Conservation (phyloP, 2,329 filamentous ascomycete genomes). For the Ophiocordyceps unilateralis region DNA sequence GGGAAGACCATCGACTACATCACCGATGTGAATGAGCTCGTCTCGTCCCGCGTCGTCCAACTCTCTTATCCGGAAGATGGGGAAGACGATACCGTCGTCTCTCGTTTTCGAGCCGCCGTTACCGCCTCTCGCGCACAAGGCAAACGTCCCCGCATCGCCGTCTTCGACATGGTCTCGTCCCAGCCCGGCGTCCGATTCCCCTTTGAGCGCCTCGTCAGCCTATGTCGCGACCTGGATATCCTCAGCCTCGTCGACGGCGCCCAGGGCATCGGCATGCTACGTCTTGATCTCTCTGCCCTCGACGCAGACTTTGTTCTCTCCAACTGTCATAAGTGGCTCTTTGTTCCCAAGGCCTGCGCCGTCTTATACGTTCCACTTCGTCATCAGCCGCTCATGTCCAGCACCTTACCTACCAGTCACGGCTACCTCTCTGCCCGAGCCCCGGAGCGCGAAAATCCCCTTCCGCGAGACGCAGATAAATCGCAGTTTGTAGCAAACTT, state of each 20-base stretch:
- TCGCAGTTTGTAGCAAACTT: background rate
- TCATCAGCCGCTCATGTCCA: background rate
- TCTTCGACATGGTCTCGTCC: background rate
- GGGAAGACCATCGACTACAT: background rate
- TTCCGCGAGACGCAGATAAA: background rate
- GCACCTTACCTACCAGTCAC: background rate
- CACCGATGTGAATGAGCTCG: background rate
- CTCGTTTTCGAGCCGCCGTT: background rate
- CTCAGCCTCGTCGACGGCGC: background rate
- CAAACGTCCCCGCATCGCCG: background rate
- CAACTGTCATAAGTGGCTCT: constrained; percentile 1
- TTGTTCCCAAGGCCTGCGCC: background rate
- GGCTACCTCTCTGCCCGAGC: background rate
- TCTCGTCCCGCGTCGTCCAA: background rate
- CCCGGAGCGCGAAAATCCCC: background rate
- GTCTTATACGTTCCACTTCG: background rate
- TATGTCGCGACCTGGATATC: background rate
- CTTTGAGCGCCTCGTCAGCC: background rate
- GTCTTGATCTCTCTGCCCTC: background rate
- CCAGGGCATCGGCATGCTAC: background rate
- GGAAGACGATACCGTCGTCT: background rate
- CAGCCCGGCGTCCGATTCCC: constrained; percentile 1
- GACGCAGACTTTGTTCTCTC: constrained; percentile 1
- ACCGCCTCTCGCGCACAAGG: background rate
- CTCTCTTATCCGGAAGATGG: background rate